Evolutionary conservation across 768 basidiomycete genomes (phyloP), one percentile per base, ranked within the genome.

Genomic region (Fistulinella prunicolor): DNA sequence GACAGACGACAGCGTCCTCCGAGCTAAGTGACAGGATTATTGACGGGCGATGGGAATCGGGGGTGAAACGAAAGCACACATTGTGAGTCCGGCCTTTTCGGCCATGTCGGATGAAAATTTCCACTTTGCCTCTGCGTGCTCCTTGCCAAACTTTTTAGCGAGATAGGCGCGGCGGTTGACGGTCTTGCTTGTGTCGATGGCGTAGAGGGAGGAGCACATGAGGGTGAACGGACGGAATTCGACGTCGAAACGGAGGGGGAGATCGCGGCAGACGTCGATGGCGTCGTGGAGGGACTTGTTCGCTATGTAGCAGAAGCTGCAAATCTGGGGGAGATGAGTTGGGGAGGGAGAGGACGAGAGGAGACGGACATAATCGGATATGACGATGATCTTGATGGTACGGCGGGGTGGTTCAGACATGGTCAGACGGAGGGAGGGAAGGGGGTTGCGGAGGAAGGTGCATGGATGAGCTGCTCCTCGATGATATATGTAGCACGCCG

Each of bases 241-340:
- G 53, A 68, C 63, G 28, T 70, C 67, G 46, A 68, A 68, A 30
- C 52, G 56, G 46, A 68, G 24, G 24, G 67, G 66, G 13, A 73
- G 63, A 51, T 63, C 58, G 24, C 40, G n/a, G 16, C 65, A 67
- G 14, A 61, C 65, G 1, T 63, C 51, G 48, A 73, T 72, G n/a
- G 72, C 72, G 19, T 60, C 61, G 8, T 63, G 55, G 39, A 73
- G 62, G 22, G 67, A 60, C 58, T 70, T 70, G 59, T 65, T 58
- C 17, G 59, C 68, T 38, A 74, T 68, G 58, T 72, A 73, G 40
- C 72, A 73, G 50, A 70, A 71, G 37, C 48, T 50, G 51, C 70
- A 71, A 20, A 66, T 50, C 67, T 68, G 47, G 21, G 9, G 16
- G 26, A n/a, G 32, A 26, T 58, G 56, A 61, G 59, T 21, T 34